Evolutionary conservation across 192 early-diverging fungal genomes (phyloP), one percentile per base, ranked within the genome.

Genomic region (Gonapodya prolifera): DNA sequence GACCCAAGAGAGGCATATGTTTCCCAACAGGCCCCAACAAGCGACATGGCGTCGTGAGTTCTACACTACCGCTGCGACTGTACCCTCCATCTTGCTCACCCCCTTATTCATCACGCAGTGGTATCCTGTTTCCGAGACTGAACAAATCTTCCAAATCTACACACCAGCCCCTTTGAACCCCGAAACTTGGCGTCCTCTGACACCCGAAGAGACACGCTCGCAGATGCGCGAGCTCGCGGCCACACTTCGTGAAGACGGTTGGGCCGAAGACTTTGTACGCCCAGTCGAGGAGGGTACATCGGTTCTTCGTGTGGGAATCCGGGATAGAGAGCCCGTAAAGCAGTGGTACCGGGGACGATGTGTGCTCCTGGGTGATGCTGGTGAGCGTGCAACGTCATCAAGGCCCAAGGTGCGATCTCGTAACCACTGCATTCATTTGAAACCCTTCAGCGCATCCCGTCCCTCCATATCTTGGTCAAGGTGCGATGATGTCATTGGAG

Each of bases 101-200:
- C 13, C 45, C 13, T 69, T n/a, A 69, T n/a, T 8, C 45, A 84
- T 35, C 78, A 81, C 16, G 32, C 78, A 18, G 77, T 61, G 69
- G 45, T 61, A 61, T 23, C 45, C 45, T 16, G 45, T 61, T 61
- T 61, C 45, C 23, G 80, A 84, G 17, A 76, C 83, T 73, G 83
- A 84, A 77, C 79, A 69, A 29, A 86, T 86, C 71, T 86, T 84
- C 78, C 83, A 84, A 75, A 82, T 84, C n/a, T 84, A 83, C 79
- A 74, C 84, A 35, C 84, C 83, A 18, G 77, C 35, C 23, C 73
- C 69, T 1, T 83, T 85, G 70, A 81, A 79, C 30, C 83, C 83
- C 17, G 83, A 84, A 74, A 83, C 83, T n/a, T 84, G 83, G 83
- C 73, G 76, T 35, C 70, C 79, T 29, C 79, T 84, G 28, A 78